These are phyloP conservation scores for Wallacemonas rigidus DNA, from an alignment of 208 protist species.

Conservation along the genomic window DNA sequence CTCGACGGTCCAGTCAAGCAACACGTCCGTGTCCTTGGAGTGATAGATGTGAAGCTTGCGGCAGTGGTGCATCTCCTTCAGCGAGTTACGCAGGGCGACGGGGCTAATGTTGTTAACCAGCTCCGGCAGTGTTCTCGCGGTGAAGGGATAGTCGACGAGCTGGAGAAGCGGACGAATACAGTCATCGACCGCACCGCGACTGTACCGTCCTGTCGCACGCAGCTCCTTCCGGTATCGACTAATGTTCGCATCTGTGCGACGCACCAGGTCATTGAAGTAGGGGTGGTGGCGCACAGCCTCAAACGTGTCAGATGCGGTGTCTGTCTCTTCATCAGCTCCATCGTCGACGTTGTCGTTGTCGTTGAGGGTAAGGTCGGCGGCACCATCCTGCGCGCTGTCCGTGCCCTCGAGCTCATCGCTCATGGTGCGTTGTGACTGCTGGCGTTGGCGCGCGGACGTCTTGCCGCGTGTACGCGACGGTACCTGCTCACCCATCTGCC, in stretches of 20 bases:
- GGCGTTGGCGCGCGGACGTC: constrained; percentile 2
- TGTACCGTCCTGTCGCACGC: constrained; percentile 62
- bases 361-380: background rate
- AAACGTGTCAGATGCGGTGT: constrained; percentile 20
- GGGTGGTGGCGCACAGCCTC: constrained; percentile 64
- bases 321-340: constrained; percentile 13
- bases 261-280: constrained; percentile 79
- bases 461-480: background rate
- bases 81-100: constrained; percentile 58
- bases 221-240: constrained; percentile 75
- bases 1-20: constrained; percentile 89
- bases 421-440: background rate
- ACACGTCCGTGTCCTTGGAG: constrained; percentile 73
- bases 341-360: background rate
- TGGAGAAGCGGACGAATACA: constrained; percentile 87
- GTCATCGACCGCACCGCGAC: constrained; percentile 62
- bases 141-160: constrained; percentile 88
- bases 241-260: constrained; percentile 75
- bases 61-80: constrained; percentile 58
- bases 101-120: constrained; percentile 70
- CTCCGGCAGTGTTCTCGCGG: constrained; percentile 52
- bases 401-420: no score
- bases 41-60: constrained; percentile 74
- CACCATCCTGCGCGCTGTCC: no score
- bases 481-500: constrained; percentile 21